Conservation (phyloP, 176 grass and related monocot species). For the Miscanthus lutarioriparius region DNA sequence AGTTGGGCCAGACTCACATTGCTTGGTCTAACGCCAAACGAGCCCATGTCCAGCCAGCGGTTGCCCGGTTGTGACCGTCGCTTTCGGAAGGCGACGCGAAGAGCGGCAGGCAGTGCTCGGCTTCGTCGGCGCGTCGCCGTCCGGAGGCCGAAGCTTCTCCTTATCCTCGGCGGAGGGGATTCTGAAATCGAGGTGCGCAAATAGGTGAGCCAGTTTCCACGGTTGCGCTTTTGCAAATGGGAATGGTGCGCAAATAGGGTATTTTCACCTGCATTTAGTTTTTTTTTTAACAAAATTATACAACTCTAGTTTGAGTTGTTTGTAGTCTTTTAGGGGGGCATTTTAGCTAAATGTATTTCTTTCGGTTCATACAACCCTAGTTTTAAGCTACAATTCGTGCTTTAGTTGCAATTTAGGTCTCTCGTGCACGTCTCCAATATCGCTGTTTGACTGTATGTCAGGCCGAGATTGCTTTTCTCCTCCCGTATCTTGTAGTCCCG, state of each 20-base stretch:
- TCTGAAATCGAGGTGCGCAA: background rate
- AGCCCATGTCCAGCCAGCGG: background rate
- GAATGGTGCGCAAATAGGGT: no score
- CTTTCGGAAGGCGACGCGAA: background rate
- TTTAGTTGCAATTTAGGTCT: background rate
- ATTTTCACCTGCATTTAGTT: background rate
- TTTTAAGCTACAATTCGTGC: background rate
- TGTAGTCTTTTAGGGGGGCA: background rate
- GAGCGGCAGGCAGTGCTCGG: background rate
- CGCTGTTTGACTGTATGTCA: background rate
- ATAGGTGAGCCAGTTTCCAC: background rate
- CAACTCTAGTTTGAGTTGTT: background rate
- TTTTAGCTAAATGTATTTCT: background rate
- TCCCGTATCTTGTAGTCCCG: background rate
- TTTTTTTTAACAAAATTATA: background rate
- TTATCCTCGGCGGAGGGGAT: background rate
- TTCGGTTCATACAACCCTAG: background rate
- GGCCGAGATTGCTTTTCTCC: background rate
- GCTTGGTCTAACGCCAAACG: background rate
- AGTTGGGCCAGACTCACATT: background rate
- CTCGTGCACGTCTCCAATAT: background rate
- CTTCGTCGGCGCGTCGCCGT: background rate
- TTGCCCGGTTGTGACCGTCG: background rate
- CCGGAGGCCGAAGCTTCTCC: background rate
- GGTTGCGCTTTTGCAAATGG: background rate